A percentile compares a stretch with the other conserved stretches of the same genome.
Evolutionary conservation across 2,329 filamentous ascomycete species (phyloP).

Genomic region (Nemania abortiva): DNA sequence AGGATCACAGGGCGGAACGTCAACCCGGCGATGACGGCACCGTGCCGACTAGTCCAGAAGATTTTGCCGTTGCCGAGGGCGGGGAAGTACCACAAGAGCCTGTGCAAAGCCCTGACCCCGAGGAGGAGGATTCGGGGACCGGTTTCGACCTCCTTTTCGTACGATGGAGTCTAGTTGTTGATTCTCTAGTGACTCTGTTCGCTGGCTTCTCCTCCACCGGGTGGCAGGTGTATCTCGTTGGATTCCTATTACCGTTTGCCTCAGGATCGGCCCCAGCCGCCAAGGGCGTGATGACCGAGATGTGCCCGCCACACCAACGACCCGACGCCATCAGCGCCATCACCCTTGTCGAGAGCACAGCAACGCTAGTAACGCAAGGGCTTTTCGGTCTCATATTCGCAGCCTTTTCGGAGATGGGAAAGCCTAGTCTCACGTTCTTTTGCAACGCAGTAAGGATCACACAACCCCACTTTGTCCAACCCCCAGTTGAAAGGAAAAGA

Average conservation of each 20-base stretch:
- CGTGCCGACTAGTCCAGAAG: conserved; percentile 44
- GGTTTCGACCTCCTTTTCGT: conserved; percentile 76
- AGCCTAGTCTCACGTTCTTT: conserved; percentile 73
- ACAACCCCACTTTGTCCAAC: background rate
- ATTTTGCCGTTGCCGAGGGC: conserved; percentile 44
- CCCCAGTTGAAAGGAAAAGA: background rate
- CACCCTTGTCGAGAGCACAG: conserved; percentile 77
- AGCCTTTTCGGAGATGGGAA: conserved; percentile 69
- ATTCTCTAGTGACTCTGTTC: conserved; percentile 72
- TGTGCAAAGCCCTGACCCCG: conserved; percentile 40
- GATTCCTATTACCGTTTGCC: conserved; percentile 73
- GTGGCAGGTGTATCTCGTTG: conserved; percentile 78
- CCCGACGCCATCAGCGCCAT: conserved; percentile 77
- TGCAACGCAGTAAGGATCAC: conserved; percentile 69
- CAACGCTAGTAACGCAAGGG: conserved; percentile 71
- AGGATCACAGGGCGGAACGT: conserved; percentile 1
- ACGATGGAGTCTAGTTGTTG: conserved; percentile 72
- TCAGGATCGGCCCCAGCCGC: conserved; percentile 77
- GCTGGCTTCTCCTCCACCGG: conserved; percentile 71
- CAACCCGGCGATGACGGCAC: conserved; percentile 8
- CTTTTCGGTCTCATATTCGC: conserved; percentile 77
- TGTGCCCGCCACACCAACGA: conserved; percentile 72
- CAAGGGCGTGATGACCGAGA: conserved; percentile 79
- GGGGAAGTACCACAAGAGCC: conserved; percentile 48
- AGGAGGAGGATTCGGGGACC: conserved; percentile 49